Evolutionary conservation across 441 rosid genomes (phyloP).

Genomic region (Pelargonium hybrid): DNA sequence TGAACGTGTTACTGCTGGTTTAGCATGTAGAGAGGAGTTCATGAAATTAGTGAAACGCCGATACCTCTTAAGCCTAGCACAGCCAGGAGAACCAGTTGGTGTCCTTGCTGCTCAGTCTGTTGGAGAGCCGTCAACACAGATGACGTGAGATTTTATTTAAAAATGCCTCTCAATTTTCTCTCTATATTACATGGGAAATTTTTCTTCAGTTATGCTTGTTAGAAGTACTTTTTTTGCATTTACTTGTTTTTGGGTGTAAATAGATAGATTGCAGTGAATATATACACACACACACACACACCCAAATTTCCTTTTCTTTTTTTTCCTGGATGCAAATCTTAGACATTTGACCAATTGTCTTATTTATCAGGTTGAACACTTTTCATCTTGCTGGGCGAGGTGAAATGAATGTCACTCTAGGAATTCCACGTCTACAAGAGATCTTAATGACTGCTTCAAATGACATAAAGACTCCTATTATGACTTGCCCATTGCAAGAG

Average conservation of each 20-base stretch:
- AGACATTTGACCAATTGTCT: neutral
- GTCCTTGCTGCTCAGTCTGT: conserved; percentile 98
- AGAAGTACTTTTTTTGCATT: neutral
- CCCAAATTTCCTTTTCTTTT: neutral
- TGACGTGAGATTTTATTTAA: conserved; percentile 63
- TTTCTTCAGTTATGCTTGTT: neutral
- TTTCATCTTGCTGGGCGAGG: conserved; percentile 99
- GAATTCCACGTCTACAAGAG: conserved; percentile 95
- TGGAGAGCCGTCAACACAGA: conserved; percentile 99
- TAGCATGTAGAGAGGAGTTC: conserved; percentile 42
- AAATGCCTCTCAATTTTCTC: neutral
- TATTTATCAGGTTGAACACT: conserved; percentile 71
- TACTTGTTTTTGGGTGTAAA: neutral
- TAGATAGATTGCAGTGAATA: neutral
- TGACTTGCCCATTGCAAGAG: conserved; percentile 76
- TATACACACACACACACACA: too few relatives aligned
- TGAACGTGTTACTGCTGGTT: conserved; percentile 30
- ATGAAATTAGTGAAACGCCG: conserved; percentile 57
- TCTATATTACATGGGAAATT: neutral
- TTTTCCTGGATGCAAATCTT: neutral
- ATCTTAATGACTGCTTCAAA: conserved; percentile 83
- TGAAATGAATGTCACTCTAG: conserved; percentile 97
- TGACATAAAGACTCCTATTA: conserved; percentile 77
- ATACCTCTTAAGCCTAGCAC: conserved; percentile 79
- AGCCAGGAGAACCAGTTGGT: conserved; percentile 99